Percentiles rank a stretch among this genome's conserved stretches.
phyloP scores from a whole-genome alignment of 139 green algal genomes.

The Yamagishiella unicocca region DNA sequence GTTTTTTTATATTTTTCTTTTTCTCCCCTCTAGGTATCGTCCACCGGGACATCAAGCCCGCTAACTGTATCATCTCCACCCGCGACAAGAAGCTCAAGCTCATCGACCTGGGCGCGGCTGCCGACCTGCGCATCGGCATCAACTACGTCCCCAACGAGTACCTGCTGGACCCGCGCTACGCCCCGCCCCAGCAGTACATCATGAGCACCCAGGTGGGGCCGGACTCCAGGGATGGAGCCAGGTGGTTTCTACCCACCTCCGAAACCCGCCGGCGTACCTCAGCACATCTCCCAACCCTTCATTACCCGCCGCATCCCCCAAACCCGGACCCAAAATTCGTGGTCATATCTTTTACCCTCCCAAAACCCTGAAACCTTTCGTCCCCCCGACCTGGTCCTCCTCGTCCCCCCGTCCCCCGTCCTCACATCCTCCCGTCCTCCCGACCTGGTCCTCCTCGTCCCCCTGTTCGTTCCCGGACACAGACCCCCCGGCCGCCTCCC shows the following conservation, averaged over 20 bases:
- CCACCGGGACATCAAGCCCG: slow-evolving; percentile 94
- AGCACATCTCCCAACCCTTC: no score
- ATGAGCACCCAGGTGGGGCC: slow-evolving; percentile 74
- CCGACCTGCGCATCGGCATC: slow-evolving; percentile 89
- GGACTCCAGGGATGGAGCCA: no score
- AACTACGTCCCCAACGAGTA: slow-evolving; percentile 97
- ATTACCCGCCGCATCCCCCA: no score
- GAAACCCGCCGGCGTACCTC: no score
- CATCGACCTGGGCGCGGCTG: slow-evolving; percentile 93
- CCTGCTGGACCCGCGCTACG: slow-evolving; percentile 92
- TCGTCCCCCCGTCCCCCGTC: not conserved
- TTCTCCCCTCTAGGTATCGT: slow-evolving; percentile 80
- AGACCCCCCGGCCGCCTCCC: slow-evolving; percentile 69
- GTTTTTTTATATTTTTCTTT: no score
- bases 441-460: not conserved
- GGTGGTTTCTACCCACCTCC: no score
- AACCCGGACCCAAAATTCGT: no score
- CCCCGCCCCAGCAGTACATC: slow-evolving; percentile 94
- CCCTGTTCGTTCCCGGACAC: not conserved
- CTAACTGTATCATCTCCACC: slow-evolving; percentile 88
- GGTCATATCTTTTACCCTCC: no score
- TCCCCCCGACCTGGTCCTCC: no score
- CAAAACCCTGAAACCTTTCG: no score
- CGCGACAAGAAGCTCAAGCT: slow-evolving; percentile 83
- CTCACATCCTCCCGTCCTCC: not conserved